phyloP scores from a whole-genome alignment of 2,329 filamentous ascomycete species.

The Paraphaeosphaeria sporulosa region DNA sequence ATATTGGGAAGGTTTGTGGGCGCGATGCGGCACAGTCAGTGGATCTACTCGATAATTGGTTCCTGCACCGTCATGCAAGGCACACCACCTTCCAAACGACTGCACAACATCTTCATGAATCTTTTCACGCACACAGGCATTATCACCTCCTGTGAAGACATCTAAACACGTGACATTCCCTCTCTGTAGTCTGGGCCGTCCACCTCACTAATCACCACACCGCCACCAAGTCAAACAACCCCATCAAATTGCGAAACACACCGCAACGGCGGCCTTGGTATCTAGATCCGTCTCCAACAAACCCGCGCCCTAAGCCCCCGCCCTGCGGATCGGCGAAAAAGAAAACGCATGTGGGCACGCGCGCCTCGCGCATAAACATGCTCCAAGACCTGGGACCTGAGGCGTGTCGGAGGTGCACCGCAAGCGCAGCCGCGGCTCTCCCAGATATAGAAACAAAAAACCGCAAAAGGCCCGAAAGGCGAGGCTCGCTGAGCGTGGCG shows the following conservation, averaged over 20 bases:
- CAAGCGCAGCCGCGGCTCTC: neutral
- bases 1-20: neutral
- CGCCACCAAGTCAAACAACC: neutral
- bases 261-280: neutral
- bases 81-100: too few species aligned
- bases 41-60: neutral
- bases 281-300: too few species aligned
- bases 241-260: neutral
- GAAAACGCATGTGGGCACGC: neutral
- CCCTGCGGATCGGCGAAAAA: slow-evolving; percentile 7
- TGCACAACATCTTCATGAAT: too few species aligned
- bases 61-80: neutral
- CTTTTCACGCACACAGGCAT: too few species aligned
- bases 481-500: neutral
- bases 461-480: neutral
- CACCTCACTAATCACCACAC: too few species aligned
- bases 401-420: slow-evolving; percentile 1
- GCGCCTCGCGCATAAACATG: slow-evolving; percentile 1
- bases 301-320: slow-evolving; percentile 1
- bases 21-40: slow-evolving; percentile 8
- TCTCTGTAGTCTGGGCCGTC: too few species aligned
- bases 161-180: too few species aligned
- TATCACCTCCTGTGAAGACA: too few species aligned
- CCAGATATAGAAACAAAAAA: neutral
- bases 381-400: neutral